Evolutionary conservation across 768 basidiomycete genomes (phyloP), one percentile per base, ranked within the genome.

Genomic region (Psilocybe cyanescens): DNA sequence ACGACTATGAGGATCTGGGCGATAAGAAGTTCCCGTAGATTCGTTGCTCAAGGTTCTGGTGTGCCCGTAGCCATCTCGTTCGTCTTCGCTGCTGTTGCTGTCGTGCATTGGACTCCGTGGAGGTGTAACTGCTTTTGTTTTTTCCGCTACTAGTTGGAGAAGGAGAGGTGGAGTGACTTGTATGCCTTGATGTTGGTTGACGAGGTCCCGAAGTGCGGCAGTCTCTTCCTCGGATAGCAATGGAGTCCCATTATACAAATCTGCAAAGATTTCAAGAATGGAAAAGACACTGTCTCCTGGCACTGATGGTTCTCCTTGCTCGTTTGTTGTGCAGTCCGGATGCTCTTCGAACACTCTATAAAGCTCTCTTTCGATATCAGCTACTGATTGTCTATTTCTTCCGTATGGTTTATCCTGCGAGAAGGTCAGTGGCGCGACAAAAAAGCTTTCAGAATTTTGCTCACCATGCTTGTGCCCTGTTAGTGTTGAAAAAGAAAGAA

Each of bases 201-300:
- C 76, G 50, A 93, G 75, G 9, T 74, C 65, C 50, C 84, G 82
- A 60, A 94, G 81, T 78, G 83, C 76, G 19, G 77, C 78, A 66
- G 85, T 80, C 72, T 94, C 93, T 24, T 86, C 80, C 41, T 79
- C 77, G 8, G 82, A 79, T 66, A 95, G 76, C n/a, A 94, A 83
- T 64, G 89, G 82, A 17, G 81, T 76, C 9, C 86, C 85, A 62
- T 83, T 76, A 69, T 86, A 86, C 4, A 82, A 73, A 31, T 86
- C 78, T 3, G 85, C 84, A 67, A 90, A 90, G 14, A 83, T 78
- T 48, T 82, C 80, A 47, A 94, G 82, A 31, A 94, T 83, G 67
- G 91, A 88, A 35, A 88, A 80, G 39, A 94, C 83, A n/a, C 82
- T 83, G 63, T 85, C 82, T 47, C 84, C 91, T 11, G 91, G 90